Percentiles rank a stretch among this genome's conserved stretches.
Conservation (phyloP, 2,329 filamentous ascomycete species). For the Epichloe aotearoae region DNA sequence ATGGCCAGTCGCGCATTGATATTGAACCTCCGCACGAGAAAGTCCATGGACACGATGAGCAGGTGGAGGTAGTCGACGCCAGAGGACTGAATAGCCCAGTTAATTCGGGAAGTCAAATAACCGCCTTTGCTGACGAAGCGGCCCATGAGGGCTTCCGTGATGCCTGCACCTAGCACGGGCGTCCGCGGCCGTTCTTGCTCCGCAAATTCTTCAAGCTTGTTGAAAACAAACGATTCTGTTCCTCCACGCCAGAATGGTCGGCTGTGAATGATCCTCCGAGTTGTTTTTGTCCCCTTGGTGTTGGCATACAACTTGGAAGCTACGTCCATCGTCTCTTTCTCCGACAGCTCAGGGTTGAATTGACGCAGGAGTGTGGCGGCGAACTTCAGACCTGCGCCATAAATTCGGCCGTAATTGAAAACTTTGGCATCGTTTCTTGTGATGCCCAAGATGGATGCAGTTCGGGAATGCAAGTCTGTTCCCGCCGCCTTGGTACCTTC, state of each 20-base stretch:
- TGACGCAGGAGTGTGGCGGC: conserved; percentile 80
- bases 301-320: conserved; percentile 72
- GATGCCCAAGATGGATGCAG: conserved; percentile 82
- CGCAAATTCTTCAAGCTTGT: conserved; percentile 93
- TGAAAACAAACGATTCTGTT: conserved; percentile 96
- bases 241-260: conserved; percentile 87
- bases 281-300: conserved; percentile 84
- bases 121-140: conserved; percentile 78
- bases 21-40: conserved; percentile 72
- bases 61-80: conserved; percentile 96
- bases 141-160: conserved; percentile 87
- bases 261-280: conserved; percentile 56
- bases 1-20: conserved; percentile 77
- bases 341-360: conserved; percentile 77
- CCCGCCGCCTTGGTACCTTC: conserved; percentile 91
- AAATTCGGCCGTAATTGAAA: conserved; percentile 98
- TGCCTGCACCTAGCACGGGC: conserved; percentile 84
- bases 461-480: conserved; percentile 89
- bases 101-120: conserved; percentile 93
- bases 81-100: conserved; percentile 97
- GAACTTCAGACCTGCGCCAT: conserved; percentile 93
- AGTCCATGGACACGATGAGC: conserved; percentile 88
- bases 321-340: conserved; percentile 61
- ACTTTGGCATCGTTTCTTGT: conserved; percentile 92
- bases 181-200: conserved; percentile 86